Evolutionary conservation across 768 basidiomycete genomes (phyloP).

Genomic region (Naganishia vaughanmartiniae): DNA sequence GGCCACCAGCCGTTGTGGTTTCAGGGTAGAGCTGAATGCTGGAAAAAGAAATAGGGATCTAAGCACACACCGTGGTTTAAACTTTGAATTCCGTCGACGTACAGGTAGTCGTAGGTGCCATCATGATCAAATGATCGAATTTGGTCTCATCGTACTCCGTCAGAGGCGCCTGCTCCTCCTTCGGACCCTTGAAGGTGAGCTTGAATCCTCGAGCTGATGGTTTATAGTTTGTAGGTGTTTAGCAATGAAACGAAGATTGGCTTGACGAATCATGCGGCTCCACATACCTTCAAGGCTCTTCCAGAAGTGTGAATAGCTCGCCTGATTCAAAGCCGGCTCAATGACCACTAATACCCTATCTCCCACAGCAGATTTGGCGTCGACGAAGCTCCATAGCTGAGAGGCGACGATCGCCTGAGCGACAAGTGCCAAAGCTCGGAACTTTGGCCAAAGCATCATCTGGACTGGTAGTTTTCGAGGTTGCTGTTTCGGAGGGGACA

Average conservation of each 20-base stretch:
- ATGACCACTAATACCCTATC: conserved; percentile 71
- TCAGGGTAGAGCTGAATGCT: conserved; percentile 80
- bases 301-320: conserved; percentile 79
- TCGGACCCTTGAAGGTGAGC: conserved; percentile 80
- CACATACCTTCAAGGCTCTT: conserved; percentile 67
- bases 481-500: neutral
- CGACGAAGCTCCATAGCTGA: conserved; percentile 13
- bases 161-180: conserved; percentile 66
- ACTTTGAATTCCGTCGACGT: conserved; percentile 37
- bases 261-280: neutral
- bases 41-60: conserved; percentile 60
- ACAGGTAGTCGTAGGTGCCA: conserved; percentile 85
- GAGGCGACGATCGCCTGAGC: conserved; percentile 11
- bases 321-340: conserved; percentile 66
- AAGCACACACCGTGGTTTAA: neutral
- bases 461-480: conserved; percentile 1
- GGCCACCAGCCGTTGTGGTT: conserved; percentile 60
- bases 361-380: conserved; percentile 46
- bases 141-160: conserved; percentile 68
- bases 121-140: conserved; percentile 82
- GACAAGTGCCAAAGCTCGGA: conserved; percentile 14
- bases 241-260: conserved; percentile 14
- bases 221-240: neutral
- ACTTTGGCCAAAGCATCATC: conserved; percentile 23
- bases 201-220: conserved; percentile 72